phyloP scores from a whole-genome alignment of 345 rosid species.

The Fremontodendron californicum region DNA sequence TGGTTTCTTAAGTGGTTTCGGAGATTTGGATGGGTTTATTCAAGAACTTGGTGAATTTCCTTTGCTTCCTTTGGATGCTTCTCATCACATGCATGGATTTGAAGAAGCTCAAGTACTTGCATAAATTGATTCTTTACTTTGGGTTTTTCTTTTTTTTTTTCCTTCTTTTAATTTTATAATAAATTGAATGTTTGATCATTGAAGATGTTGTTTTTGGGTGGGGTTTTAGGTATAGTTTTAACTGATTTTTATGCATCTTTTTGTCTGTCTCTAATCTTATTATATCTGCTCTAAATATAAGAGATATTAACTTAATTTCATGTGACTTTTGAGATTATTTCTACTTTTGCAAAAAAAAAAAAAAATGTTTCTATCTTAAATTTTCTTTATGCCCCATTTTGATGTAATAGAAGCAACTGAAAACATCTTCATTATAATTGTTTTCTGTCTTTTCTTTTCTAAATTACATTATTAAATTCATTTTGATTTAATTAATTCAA shows the following conservation, averaged over 20 bases:
- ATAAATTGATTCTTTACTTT: background rate
- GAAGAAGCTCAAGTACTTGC: conserved; percentile 36
- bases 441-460: background rate
- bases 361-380: background rate
- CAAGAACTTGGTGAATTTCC: conserved; percentile 67
- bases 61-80: conserved; percentile 38
- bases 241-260: conserved; percentile 7
- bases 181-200: background rate
- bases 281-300: conserved; percentile 16
- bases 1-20: conserved; percentile 49
- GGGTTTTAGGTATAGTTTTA: conserved; percentile 1
- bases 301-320: conserved; percentile 5
- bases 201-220: background rate
- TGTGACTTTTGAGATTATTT: background rate
- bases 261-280: background rate
- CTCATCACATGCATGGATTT: conserved; percentile 36
- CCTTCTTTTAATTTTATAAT: background rate
- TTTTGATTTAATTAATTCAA: background rate
- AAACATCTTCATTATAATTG: background rate
- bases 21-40: conserved; percentile 68
- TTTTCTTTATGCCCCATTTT: background rate
- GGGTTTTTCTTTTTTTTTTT: background rate
- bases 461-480: background rate
- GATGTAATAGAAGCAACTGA: background rate
- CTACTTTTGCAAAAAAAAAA: background rate